phyloP scores from a whole-genome alignment of 2,329 filamentous ascomycete species.

The Aureobasidium melanogenum region DNA sequence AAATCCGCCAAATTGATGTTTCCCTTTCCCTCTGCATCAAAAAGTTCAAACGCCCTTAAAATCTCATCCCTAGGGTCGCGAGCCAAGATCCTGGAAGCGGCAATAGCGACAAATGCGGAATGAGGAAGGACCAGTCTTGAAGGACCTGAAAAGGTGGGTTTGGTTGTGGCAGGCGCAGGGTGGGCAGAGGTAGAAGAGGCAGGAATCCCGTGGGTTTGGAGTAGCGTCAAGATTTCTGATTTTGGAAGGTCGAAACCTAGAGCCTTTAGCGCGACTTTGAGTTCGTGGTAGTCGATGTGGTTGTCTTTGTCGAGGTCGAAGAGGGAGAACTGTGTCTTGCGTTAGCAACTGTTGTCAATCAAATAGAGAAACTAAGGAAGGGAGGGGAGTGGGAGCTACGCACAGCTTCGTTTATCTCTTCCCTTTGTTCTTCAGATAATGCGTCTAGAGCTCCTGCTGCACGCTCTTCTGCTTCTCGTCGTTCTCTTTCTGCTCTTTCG shows the following conservation, averaged over 20 bases:
- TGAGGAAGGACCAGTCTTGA: slow-evolving; percentile 65
- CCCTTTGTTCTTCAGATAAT: slow-evolving; percentile 55
- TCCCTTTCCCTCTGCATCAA: slow-evolving; percentile 87
- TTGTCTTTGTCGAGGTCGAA: slow-evolving; percentile 96
- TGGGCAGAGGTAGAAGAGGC: slow-evolving; percentile 17
- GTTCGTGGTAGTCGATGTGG: slow-evolving; percentile 94
- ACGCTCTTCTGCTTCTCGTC: slow-evolving; percentile 34
- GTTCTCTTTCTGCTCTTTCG: slow-evolving; percentile 32
- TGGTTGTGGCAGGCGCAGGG: slow-evolving; percentile 24
- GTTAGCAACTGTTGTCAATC: too few species aligned
- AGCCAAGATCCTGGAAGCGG: slow-evolving; percentile 69
- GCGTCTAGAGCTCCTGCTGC: slow-evolving; percentile 38
- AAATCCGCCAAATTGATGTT: slow-evolving; percentile 84
- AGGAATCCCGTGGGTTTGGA: slow-evolving; percentile 71
- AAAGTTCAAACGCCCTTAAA: slow-evolving; percentile 80
- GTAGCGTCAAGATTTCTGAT: slow-evolving; percentile 68
- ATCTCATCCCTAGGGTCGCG: slow-evolving; percentile 89
- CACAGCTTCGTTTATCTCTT: slow-evolving; percentile 89
- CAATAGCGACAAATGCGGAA: slow-evolving; percentile 60
- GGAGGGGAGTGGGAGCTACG: slow-evolving; percentile 27
- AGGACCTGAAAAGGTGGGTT: slow-evolving; percentile 29
- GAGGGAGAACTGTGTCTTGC: slow-evolving; percentile 61
- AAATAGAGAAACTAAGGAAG: too few species aligned
- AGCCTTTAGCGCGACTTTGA: slow-evolving; percentile 91
- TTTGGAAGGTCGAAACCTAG: slow-evolving; percentile 90